Evolutionary conservation across 148 eudicot genomes (phyloP).

Genomic region (Oxyria digyna): DNA sequence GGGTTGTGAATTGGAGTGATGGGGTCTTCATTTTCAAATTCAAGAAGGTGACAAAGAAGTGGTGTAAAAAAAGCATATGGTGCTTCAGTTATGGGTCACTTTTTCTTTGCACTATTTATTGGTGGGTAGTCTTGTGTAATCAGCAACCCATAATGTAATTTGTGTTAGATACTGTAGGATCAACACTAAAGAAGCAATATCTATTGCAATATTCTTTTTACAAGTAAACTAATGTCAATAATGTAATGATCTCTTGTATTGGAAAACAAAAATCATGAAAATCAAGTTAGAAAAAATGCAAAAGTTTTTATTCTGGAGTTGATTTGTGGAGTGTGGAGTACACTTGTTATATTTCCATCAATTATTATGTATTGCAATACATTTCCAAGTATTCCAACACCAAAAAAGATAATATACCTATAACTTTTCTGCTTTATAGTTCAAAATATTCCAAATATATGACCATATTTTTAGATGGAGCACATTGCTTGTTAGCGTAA

Average conservation of each 20-base stretch:
- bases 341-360: background rate
- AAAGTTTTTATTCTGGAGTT: background rate
- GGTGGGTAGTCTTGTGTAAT: constrained; percentile 2
- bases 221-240: background rate
- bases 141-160: background rate
- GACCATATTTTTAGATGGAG: background rate
- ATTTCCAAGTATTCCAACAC: no score
- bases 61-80: background rate
- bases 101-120: background rate
- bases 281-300: background rate
- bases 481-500: background rate
- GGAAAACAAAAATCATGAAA: background rate
- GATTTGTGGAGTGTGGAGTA: background rate
- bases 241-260: background rate
- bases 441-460: background rate
- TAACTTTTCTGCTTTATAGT: background rate
- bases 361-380: no score
- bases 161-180: background rate
- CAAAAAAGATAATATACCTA: background rate
- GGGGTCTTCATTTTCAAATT: background rate
- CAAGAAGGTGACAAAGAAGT: background rate
- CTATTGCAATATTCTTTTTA: background rate
- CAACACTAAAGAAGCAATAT: background rate
- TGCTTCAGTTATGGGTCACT: background rate
- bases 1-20: background rate